Conservation (phyloP, 148 eudicot genomes). For the Pouteria glomerata region DNA sequence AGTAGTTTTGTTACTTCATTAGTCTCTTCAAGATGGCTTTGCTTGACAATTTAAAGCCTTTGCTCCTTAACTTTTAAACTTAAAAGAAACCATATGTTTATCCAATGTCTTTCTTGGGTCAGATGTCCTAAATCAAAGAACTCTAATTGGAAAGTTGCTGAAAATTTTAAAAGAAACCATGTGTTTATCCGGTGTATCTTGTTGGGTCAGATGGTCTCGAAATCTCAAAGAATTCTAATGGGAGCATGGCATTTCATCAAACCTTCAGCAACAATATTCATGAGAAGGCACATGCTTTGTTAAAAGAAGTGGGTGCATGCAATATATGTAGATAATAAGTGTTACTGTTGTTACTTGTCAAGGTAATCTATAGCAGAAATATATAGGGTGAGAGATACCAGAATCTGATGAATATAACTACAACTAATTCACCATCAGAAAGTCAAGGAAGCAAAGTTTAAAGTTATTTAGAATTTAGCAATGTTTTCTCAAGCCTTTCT, state of each 20-base stretch:
- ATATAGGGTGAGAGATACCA: not conserved
- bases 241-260: not conserved
- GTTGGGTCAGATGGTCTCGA: not conserved
- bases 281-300: not conserved
- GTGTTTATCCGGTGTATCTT: not conserved
- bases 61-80: not conserved
- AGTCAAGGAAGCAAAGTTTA: not conserved
- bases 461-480: not conserved
- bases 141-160: no score
- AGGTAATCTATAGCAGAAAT: not conserved
- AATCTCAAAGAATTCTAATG: not conserved
- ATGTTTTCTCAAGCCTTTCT: not conserved
- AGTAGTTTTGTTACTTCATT: not conserved
- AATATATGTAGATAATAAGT: not conserved
- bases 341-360: not conserved
- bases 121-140: not conserved
- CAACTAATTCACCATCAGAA: no score
- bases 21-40: not conserved
- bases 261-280: not conserved
- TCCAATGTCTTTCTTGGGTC: not conserved
- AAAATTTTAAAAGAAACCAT: not conserved
- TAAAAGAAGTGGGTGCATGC: not conserved
- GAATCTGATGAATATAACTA: no score
- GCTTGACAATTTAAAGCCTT: not conserved
- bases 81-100: not conserved